Conservation (phyloP, 345 rosid genomes). For the Mangifera indica region DNA sequence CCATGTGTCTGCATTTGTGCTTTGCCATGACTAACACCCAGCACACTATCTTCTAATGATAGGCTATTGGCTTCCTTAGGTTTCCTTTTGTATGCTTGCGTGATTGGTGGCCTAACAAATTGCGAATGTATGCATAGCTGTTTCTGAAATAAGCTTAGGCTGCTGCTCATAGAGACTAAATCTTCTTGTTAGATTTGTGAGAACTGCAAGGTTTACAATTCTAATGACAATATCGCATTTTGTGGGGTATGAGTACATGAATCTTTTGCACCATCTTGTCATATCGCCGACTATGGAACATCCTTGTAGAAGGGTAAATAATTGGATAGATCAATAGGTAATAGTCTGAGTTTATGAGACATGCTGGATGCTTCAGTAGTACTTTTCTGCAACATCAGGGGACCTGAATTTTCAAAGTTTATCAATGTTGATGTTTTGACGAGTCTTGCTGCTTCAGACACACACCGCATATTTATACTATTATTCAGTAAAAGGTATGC, state of each 20-base stretch:
- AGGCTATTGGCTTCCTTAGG: too few relatives aligned
- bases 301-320: not conserved
- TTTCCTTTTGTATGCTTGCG: too few relatives aligned
- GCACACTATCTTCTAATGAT: too few relatives aligned
- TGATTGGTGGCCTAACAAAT: too few relatives aligned
- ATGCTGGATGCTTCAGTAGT: not conserved
- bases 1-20: too few relatives aligned
- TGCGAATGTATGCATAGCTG: not conserved
- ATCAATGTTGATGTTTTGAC: not conserved
- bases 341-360: not conserved
- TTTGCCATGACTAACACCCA: too few relatives aligned
- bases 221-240: not conserved
- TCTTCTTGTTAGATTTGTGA: slow-evolving; percentile 3
- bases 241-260: not conserved
- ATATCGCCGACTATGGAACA: not conserved
- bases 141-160: not conserved
- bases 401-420: not conserved
- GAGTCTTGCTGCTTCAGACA: not conserved
- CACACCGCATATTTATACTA: too few relatives aligned
- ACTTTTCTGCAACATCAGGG: too few relatives aligned
- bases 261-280: not conserved
- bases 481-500: not conserved
- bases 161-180: not conserved
- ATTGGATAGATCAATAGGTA: not conserved
- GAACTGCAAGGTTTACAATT: too few relatives aligned